A percentile compares a stretch with the other conserved stretches of the same genome.
phyloP scores from a whole-genome alignment of 2,329 filamentous ascomycete species.

The Cladophialophora carrionii region DNA sequence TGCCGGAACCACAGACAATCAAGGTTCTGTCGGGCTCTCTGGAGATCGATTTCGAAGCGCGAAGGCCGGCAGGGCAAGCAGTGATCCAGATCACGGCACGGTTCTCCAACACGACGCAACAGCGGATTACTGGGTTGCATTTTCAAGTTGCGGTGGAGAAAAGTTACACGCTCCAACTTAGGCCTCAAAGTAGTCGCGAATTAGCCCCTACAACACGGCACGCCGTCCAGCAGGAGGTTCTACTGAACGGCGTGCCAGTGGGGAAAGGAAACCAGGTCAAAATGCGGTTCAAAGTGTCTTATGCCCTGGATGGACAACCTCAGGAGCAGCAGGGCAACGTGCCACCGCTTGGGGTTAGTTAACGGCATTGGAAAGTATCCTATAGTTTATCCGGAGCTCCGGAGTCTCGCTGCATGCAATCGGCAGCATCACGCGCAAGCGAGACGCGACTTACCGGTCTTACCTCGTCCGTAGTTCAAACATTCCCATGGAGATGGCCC shows the following conservation, averaged over 20 bases:
- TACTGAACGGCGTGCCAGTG: slow-evolving; percentile 72
- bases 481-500: neutral
- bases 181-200: slow-evolving; percentile 79
- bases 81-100: slow-evolving; percentile 71
- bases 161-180: slow-evolving; percentile 77
- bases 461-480: neutral
- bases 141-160: slow-evolving; percentile 94
- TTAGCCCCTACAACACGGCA: slow-evolving; percentile 71
- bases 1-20: slow-evolving; percentile 71
- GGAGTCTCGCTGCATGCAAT: slow-evolving; percentile 4
- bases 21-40: slow-evolving; percentile 71
- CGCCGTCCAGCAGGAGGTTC: slow-evolving; percentile 80
- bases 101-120: slow-evolving; percentile 80
- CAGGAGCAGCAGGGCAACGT: slow-evolving; percentile 86
- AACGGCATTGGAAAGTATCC: slow-evolving; percentile 10
- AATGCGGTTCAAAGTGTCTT: slow-evolving; percentile 85
- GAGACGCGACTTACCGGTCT: neutral
- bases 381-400: neutral
- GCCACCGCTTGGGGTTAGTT: slow-evolving; percentile 68
- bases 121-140: slow-evolving; percentile 76
- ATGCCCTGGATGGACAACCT: slow-evolving; percentile 65
- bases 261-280: slow-evolving; percentile 79
- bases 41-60: slow-evolving; percentile 73
- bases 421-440: slow-evolving; percentile 4
- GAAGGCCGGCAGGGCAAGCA: slow-evolving; percentile 54